These are phyloP conservation scores for Yarrowia deformans DNA, from an alignment of 805 yeast genomes.

Conservation along the genomic window DNA sequence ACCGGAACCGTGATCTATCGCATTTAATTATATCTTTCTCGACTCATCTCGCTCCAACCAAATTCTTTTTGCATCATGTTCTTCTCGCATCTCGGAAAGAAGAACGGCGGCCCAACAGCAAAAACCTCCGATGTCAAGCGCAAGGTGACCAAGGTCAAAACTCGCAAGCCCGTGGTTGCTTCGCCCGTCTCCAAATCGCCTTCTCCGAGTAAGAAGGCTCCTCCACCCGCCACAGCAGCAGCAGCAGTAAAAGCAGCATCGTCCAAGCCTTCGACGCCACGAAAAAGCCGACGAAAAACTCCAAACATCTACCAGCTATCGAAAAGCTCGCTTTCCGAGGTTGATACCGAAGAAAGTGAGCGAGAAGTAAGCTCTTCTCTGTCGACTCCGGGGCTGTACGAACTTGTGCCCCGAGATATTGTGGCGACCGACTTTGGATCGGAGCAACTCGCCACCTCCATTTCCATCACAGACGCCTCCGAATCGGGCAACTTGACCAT, in stretches of 20 bases:
- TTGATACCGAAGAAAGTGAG: conserved; percentile 26
- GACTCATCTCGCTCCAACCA: background rate
- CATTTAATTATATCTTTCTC: background rate
- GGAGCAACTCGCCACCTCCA: background rate
- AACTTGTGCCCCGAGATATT: conserved; percentile 16
- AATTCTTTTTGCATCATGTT: conserved; percentile 25
- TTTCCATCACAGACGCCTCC: conserved; percentile 15
- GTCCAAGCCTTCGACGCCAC: conserved; percentile 16
- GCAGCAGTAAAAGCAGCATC: background rate
- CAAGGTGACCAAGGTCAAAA: conserved; percentile 38
- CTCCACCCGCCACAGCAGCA: conserved; percentile 17
- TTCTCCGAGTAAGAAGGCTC: conserved; percentile 19
- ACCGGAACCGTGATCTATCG: conserved; percentile 22
- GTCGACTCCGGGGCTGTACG: conserved; percentile 33
- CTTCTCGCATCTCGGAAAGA: conserved; percentile 37
- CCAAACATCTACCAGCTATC: conserved; percentile 38
- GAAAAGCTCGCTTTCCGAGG: conserved; percentile 29
- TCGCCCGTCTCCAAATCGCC: conserved; percentile 28
- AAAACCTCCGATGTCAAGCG: conserved; percentile 35
- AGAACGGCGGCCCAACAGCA: conserved; percentile 8
- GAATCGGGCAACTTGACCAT: conserved; percentile 33
- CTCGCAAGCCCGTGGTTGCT: conserved; percentile 21
- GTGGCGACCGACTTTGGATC: conserved; percentile 8
- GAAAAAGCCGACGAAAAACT: conserved; percentile 28
- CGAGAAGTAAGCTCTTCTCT: conserved; percentile 14